Evolutionary conservation across 108 stramenopile genomes (phyloP).

Genomic region (Poteriospumella lacustris): DNA sequence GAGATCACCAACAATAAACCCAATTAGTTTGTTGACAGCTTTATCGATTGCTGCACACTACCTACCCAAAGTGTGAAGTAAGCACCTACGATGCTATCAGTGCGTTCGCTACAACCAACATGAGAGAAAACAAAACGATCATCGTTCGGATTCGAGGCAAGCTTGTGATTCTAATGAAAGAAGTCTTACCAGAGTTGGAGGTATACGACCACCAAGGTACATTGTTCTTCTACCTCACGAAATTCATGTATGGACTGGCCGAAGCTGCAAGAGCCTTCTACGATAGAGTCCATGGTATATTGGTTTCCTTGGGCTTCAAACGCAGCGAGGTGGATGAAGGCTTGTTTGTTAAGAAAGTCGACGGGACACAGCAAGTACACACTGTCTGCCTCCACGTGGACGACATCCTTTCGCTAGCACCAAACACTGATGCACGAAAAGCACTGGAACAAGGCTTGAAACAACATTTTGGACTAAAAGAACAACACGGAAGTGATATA

Average conservation of each 20-base stretch:
- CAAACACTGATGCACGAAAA: not conserved
- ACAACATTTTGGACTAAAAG: not conserved
- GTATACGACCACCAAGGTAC: not conserved
- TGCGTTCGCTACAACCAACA: not conserved
- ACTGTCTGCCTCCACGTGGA: not conserved
- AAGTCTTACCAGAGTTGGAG: not conserved
- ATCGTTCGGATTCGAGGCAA: not conserved
- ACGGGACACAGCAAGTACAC: not conserved
- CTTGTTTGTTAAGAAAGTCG: not conserved
- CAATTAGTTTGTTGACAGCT: not conserved
- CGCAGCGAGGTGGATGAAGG: not conserved
- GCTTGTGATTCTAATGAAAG: not conserved
- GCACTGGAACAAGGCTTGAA: not conserved
- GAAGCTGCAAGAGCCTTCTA: not conserved
- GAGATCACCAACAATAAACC: not conserved
- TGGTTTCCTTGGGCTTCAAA: not conserved
- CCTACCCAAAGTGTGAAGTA: not conserved
- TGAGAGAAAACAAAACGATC: not conserved
- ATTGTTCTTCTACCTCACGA: not conserved
- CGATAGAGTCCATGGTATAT: not conserved
- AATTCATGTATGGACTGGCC: not conserved
- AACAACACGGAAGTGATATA: not conserved
- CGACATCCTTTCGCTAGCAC: not conserved
- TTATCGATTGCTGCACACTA: not conserved
- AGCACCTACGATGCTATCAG: not conserved